Percentiles rank a stretch among this genome's conserved stretches.
Conservation (phyloP, 1,284 basidiomycete genomes). For the Cerrena zonata region DNA sequence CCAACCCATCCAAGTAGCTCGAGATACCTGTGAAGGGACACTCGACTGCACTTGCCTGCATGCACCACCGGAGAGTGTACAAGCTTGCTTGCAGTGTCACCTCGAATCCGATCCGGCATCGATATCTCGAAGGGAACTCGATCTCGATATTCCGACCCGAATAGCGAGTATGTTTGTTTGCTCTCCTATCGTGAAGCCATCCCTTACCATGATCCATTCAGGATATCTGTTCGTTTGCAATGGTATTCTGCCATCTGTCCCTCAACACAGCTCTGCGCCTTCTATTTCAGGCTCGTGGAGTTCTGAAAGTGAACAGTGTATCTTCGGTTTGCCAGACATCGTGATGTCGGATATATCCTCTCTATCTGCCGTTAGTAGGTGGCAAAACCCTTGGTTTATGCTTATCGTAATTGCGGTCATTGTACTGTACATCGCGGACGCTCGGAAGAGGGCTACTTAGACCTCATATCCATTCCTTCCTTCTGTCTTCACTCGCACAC, state of each 20-base stretch:
- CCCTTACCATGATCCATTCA: neutral
- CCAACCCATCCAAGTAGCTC: neutral
- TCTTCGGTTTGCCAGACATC: slow-evolving; percentile 4
- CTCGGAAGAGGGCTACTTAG: neutral
- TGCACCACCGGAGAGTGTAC: neutral
- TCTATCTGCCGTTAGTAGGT: neutral
- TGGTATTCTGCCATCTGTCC: neutral
- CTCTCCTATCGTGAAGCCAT: neutral
- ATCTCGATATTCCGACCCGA: neutral
- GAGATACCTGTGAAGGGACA: neutral
- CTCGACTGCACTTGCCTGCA: slow-evolving; percentile 3
- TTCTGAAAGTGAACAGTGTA: neutral
- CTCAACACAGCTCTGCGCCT: neutral
- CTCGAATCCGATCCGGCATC: neutral
- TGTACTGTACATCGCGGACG: neutral
- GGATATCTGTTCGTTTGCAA: slow-evolving; percentile 2
- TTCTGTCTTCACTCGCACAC: no score
- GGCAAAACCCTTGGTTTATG: neutral
- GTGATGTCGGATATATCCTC: neutral
- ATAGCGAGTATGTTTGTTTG: slow-evolving; percentile 1
- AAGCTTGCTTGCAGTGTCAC: slow-evolving; percentile 5
- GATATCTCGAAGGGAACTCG: neutral
- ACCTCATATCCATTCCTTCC: no score
- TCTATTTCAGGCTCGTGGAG: neutral
- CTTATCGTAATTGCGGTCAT: neutral